Evolutionary conservation across 768 basidiomycete species (phyloP).

Genomic region (Lyophyllum shimeji): DNA sequence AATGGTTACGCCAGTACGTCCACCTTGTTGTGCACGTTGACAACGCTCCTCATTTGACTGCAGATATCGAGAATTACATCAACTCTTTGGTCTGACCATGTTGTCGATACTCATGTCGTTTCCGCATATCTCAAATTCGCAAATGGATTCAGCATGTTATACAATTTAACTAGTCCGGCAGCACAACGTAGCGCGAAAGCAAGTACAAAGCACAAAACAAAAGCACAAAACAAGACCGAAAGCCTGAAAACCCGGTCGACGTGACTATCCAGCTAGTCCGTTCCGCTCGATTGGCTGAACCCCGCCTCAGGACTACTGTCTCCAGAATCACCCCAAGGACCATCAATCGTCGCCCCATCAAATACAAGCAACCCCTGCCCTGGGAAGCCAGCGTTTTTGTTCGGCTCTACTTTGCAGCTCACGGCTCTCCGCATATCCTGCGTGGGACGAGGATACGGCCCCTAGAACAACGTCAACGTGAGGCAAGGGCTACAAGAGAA

Average conservation of each 20-base stretch:
- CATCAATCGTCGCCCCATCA: conserved; percentile 1
- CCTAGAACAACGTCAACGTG: conserved; percentile 10
- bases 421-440: conserved; percentile 25
- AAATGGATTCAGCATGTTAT: neutral
- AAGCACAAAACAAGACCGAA: neutral
- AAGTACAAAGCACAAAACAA: conserved; percentile 10
- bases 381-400: conserved; percentile 8
- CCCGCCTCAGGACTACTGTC: conserved; percentile 7
- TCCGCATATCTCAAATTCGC: too few relatives aligned
- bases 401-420: conserved; percentile 21
- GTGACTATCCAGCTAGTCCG: conserved; percentile 4
- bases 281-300: conserved; percentile 4
- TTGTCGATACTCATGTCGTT: neutral
- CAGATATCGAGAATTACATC: conserved; percentile 36
- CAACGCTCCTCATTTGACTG: neutral
- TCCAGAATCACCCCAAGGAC: conserved; percentile 5
- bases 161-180: neutral
- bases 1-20: conserved; percentile 36
- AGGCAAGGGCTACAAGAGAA: neutral
- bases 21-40: neutral
- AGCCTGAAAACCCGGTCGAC: neutral
- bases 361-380: conserved; percentile 17
- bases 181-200: conserved; percentile 10
- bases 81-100: conserved; percentile 27
- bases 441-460: conserved; percentile 16